Conservation (phyloP, 768 basidiomycete species). For the Kwoniella sp. region DNA sequence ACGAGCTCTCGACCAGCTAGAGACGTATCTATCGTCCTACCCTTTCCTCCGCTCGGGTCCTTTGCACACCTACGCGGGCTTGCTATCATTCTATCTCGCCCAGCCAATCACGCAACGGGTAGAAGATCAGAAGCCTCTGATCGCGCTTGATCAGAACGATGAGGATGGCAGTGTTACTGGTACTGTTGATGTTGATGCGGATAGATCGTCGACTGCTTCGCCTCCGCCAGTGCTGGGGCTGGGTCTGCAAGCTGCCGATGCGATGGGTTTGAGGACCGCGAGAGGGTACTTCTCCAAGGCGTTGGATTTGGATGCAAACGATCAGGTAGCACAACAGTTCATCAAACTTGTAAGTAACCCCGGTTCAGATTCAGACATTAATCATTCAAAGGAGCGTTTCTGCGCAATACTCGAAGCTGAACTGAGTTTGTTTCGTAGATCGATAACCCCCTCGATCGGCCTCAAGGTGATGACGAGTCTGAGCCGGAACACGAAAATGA, state of each 20-base stretch:
- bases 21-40: conserved; percentile 85
- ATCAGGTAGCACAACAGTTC: conserved; percentile 37
- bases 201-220: conserved; percentile 1
- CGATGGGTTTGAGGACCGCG: conserved; percentile 30
- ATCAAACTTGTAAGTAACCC: conserved; percentile 36
- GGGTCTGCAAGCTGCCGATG: conserved; percentile 24
- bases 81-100: conserved; percentile 63
- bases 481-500: conserved; percentile 7
- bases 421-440: too few species aligned
- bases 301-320: conserved; percentile 26
- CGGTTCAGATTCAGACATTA: too few species aligned
- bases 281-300: conserved; percentile 43
- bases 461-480: conserved; percentile 13
- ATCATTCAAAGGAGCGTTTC: too few species aligned
- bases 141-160: not conserved
- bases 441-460: conserved; percentile 14
- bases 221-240: not conserved
- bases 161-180: not conserved
- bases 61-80: conserved; percentile 79
- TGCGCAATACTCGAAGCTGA: too few species aligned
- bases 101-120: conserved; percentile 35
- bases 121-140: not conserved
- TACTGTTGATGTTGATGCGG: not conserved
- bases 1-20: conserved; percentile 80
- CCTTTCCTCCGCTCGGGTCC: conserved; percentile 81